phyloP scores from a whole-genome alignment of 108 stramenopile species.

The Pseudonitzschia delicatissima region DNA sequence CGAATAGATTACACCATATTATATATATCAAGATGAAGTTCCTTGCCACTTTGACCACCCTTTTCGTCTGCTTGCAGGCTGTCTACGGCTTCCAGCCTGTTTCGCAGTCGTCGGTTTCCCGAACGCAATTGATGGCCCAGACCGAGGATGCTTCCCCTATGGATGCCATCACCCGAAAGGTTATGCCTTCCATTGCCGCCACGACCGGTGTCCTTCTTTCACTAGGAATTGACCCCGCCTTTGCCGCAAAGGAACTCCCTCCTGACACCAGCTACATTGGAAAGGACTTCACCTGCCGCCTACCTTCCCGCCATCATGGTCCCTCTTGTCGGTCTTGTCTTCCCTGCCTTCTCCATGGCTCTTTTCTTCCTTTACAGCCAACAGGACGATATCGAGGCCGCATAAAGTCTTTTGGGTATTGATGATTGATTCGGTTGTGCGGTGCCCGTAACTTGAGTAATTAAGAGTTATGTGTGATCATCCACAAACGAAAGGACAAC shows the following conservation, averaged over 20 bases:
- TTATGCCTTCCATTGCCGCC: neutral
- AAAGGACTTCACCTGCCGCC: conserved; percentile 12
- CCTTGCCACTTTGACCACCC: neutral
- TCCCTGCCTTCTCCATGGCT: conserved; percentile 15
- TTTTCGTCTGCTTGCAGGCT: conserved; percentile 6
- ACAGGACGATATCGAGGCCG: conserved; percentile 13
- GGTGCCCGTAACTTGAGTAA: no score
- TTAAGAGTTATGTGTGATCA: no score
- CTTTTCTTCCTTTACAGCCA: conserved; percentile 14
- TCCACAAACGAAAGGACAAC: no score
- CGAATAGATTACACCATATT: neutral
- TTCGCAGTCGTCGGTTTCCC: neutral
- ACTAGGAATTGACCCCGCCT: conserved; percentile 8
- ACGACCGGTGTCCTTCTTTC: conserved; percentile 12
- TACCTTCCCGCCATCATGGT: conserved; percentile 13
- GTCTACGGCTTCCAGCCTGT: conserved; percentile 9
- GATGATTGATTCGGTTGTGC: no score
- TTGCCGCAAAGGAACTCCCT: conserved; percentile 12
- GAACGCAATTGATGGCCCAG: conserved; percentile 7
- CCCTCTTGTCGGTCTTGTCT: conserved; percentile 12
- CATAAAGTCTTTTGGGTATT: no score
- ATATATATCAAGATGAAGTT: conserved; percentile 6
- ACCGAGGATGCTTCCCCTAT: neutral
- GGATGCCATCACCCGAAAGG: neutral
- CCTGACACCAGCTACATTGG: conserved; percentile 11